A percentile compares a stretch with the other conserved stretches of the same genome.
These are phyloP conservation scores for Pseudomassariella vexata DNA, from an alignment of 2,329 filamentous ascomycete species.

Conservation along the genomic window DNA sequence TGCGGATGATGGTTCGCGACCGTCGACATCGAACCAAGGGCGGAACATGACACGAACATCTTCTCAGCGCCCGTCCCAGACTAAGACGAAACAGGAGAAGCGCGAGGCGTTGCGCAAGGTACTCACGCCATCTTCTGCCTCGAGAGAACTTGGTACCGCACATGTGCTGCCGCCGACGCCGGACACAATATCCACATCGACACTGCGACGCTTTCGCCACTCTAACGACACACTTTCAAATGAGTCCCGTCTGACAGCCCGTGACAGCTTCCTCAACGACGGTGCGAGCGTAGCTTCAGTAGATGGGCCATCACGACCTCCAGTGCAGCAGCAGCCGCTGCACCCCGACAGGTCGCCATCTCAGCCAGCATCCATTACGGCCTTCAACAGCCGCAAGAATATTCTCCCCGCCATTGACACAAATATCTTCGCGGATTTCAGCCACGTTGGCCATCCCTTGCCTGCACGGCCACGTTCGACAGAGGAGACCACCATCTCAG, in stretches of 20 bases:
- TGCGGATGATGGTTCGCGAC: slow-evolving; percentile 22
- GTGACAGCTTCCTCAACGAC: slow-evolving; percentile 21
- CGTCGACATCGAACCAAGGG: slow-evolving; percentile 19
- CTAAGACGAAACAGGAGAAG: slow-evolving; percentile 38
- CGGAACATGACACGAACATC: slow-evolving; percentile 10
- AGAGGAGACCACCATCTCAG: slow-evolving; percentile 38
- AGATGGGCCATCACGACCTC: too few species aligned
- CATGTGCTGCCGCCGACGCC: slow-evolving; percentile 51
- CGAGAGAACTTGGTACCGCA: slow-evolving; percentile 33
- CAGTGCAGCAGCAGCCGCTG: background rate
- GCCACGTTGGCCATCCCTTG: slow-evolving; percentile 17
- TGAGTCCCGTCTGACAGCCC: slow-evolving; percentile 19
- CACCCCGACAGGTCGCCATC: slow-evolving; percentile 8
- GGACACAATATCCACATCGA: slow-evolving; percentile 53
- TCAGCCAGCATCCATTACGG: slow-evolving; percentile 25
- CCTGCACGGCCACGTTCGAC: slow-evolving; percentile 40
- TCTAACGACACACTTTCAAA: slow-evolving; percentile 42
- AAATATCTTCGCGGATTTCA: slow-evolving; percentile 17
- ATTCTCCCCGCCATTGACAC: slow-evolving; percentile 18
- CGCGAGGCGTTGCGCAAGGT: slow-evolving; percentile 42
- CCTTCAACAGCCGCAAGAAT: slow-evolving; percentile 24
- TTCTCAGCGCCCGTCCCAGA: slow-evolving; percentile 10
- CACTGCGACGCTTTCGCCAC: slow-evolving; percentile 42
- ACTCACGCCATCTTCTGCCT: slow-evolving; percentile 37
- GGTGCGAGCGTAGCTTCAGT: background rate